Conservation (phyloP, 2,329 filamentous ascomycete species). For the Cytospora chrysosperma region DNA sequence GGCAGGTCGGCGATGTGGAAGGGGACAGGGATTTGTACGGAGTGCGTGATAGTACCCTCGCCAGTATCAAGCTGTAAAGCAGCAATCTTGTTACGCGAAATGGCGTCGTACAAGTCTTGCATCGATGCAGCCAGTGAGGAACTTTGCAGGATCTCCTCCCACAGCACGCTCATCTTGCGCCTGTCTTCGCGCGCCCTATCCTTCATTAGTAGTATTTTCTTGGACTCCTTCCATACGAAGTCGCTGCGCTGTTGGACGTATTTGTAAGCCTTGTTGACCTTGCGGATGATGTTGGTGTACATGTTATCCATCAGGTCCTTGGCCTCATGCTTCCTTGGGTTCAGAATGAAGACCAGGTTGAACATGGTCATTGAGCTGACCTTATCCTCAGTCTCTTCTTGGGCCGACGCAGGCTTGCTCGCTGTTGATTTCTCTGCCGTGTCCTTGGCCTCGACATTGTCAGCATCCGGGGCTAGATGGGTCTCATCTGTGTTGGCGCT, state of each 20-base stretch:
- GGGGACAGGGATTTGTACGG: constrained; percentile 63
- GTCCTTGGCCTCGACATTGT: constrained; percentile 34
- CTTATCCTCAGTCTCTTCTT: constrained; percentile 58
- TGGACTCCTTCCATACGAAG: constrained; percentile 90
- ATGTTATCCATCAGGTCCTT: constrained; percentile 72
- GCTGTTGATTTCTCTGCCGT: constrained; percentile 33
- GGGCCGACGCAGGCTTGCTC: constrained; percentile 35
- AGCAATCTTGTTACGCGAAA: constrained; percentile 83
- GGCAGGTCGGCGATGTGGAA: constrained; percentile 74
- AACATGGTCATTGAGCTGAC: constrained; percentile 89
- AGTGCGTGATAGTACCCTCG: constrained; percentile 58
- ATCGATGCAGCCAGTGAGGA: constrained; percentile 83
- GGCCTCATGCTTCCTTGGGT: constrained; percentile 74
- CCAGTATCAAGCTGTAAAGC: constrained; percentile 72
- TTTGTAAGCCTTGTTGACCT: constrained; percentile 88
- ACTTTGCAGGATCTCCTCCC: constrained; percentile 67
- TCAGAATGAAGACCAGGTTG: constrained; percentile 89
- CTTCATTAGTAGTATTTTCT: constrained; percentile 76
- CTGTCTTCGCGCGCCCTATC: constrained; percentile 73
- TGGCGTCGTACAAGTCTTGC: constrained; percentile 75
- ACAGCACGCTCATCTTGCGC: constrained; percentile 63
- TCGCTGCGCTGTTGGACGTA: constrained; percentile 87
- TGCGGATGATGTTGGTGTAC: constrained; percentile 86
- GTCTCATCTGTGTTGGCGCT: constrained; percentile 27
- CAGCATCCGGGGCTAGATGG: constrained; percentile 28